Conservation (phyloP, 441 rosid genomes). For the Erysimum cheiri region DNA sequence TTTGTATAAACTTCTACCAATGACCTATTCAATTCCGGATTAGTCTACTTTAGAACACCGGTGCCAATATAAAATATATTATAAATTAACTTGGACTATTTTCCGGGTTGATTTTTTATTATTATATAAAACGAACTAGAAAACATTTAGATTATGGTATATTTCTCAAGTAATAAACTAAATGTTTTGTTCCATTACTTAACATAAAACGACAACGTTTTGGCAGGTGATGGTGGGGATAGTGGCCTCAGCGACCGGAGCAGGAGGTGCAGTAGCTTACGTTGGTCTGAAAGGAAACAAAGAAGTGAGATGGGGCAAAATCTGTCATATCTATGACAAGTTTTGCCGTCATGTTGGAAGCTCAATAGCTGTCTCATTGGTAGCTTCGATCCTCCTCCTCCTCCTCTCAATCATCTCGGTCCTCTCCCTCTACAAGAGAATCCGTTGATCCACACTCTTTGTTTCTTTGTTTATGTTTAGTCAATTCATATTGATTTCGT, state of each 20-base stretch:
- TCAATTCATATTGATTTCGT: conserved; percentile 17
- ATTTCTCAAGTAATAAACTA: not conserved
- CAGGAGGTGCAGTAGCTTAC: conserved; percentile 76
- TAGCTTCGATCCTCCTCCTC: conserved; percentile 67
- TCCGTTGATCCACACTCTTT: conserved; percentile 40
- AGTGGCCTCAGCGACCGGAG: conserved; percentile 79
- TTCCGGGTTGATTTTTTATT: not conserved
- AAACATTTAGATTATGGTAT: not conserved
- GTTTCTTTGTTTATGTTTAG: conserved; percentile 14
- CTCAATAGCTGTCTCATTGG: conserved; percentile 55
- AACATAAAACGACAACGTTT: not conserved
- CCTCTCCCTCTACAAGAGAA: conserved; percentile 54
- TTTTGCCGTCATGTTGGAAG: conserved; percentile 65
- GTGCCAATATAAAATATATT: no score
- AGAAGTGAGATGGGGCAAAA: conserved; percentile 54
- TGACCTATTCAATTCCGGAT: no score
- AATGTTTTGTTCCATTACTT: conserved; percentile 13
- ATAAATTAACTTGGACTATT: not conserved
- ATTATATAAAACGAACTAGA: not conserved
- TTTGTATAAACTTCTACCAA: no score
- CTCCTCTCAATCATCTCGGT: conserved; percentile 61
- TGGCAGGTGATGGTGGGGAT: conserved; percentile 75
- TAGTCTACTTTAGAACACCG: no score
- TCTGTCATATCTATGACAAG: conserved; percentile 62
- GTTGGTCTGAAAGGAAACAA: conserved; percentile 74